Conservation (phyloP, 768 basidiomycete species). For the Krasilnikovozyma curviuscula region DNA sequence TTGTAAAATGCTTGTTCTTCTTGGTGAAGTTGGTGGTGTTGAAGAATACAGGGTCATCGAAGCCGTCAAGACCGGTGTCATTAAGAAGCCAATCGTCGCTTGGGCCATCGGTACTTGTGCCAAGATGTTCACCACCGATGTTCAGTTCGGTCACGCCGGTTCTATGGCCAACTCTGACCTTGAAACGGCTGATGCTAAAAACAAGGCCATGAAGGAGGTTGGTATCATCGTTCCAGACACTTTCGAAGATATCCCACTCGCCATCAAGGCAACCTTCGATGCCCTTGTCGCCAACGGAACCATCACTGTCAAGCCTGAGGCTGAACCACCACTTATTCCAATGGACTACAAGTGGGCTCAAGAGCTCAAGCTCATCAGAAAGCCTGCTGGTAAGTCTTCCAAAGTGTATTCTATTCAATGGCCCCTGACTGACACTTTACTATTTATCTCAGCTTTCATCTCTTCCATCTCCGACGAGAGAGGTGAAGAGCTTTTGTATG, state of each 20-base stretch:
- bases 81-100: slow-evolving; percentile 97
- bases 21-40: slow-evolving; percentile 95
- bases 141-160: slow-evolving; percentile 98
- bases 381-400: no score
- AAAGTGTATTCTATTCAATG: no score
- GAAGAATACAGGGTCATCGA: slow-evolving; percentile 99
- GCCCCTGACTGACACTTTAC: no score
- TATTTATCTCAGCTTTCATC: slow-evolving; percentile 96
- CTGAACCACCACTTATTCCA: slow-evolving; percentile 87
- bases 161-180: slow-evolving; percentile 92
- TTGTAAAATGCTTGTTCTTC: slow-evolving; percentile 97
- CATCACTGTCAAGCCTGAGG: slow-evolving; percentile 53
- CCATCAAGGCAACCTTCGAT: slow-evolving; percentile 69
- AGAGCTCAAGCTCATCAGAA: slow-evolving; percentile 88
- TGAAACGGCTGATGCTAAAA: slow-evolving; percentile 98
- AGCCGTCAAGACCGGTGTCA: slow-evolving; percentile 75
- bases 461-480: slow-evolving; percentile 99
- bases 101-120: slow-evolving; percentile 99
- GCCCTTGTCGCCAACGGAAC: slow-evolving; percentile 48
- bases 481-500: slow-evolving; percentile 93
- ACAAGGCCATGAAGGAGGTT: slow-evolving; percentile 77
- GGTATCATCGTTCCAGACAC: slow-evolving; percentile 95
- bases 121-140: slow-evolving; percentile 99
- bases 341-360: slow-evolving; percentile 99
- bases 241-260: slow-evolving; percentile 82